Evolutionary conservation across 345 rosid species (phyloP).

Genomic region (Alliaria petiolata): DNA sequence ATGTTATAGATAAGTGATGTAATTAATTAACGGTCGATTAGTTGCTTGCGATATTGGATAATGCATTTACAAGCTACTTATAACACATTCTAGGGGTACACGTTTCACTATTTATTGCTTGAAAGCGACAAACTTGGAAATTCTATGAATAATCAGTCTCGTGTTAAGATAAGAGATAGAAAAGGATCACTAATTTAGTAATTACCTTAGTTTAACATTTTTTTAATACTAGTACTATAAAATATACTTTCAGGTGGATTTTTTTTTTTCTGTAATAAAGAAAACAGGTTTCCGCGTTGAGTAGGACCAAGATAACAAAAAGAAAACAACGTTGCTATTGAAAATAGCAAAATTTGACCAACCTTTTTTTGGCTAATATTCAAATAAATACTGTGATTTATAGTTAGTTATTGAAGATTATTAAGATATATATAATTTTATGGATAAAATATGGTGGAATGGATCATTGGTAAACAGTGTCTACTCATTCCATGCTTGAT

Average conservation of each 20-base stretch:
- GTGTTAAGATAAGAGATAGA: not conserved
- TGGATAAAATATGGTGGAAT: not conserved
- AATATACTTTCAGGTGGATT: not conserved
- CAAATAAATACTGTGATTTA: not conserved
- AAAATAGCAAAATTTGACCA: not conserved
- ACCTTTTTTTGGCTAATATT: not conserved
- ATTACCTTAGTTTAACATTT: not conserved
- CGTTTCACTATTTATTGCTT: not conserved
- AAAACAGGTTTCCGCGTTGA: not conserved
- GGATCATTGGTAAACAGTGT: not conserved
- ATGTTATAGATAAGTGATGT: too few relatives aligned
- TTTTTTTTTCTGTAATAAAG: not conserved
- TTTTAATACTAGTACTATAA: not conserved
- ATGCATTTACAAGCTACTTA: too few relatives aligned
- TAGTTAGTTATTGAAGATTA: not conserved
- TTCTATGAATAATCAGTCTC: constrained; percentile 12
- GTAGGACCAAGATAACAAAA: not conserved
- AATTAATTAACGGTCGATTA: too few relatives aligned
- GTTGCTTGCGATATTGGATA: too few relatives aligned
- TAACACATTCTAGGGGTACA: not conserved
- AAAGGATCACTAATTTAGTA: not conserved
- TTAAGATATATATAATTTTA: too few relatives aligned
- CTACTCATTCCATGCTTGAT: too few relatives aligned
- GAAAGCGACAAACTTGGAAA: not conserved
- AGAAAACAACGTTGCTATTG: not conserved